Conservation (phyloP, 352 stramenopile species). For the Globisporangium iwayamae region DNA sequence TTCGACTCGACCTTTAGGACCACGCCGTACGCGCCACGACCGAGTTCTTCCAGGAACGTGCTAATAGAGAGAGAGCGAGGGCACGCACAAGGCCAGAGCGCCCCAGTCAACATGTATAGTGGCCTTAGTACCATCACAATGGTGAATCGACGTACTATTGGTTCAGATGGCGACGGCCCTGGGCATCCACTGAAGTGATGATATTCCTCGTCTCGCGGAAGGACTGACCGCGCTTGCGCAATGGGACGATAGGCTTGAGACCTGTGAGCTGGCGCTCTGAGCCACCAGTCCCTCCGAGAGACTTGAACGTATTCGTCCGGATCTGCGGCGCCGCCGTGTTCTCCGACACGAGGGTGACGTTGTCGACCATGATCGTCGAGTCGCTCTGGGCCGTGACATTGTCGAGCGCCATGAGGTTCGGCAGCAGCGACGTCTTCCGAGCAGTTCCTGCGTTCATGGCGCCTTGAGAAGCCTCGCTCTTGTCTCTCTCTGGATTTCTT, state of each 20-base stretch:
- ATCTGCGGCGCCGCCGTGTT: not conserved
- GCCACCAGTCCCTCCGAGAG: conserved; percentile 7
- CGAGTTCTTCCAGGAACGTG: conserved; percentile 70
- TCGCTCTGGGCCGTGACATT: conserved; percentile 1
- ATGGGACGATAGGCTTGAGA: conserved; percentile 49
- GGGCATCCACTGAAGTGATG: conserved; percentile 38
- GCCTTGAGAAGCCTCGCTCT: not conserved
- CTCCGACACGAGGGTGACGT: conserved; percentile 26
- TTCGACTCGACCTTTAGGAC: conserved; percentile 66
- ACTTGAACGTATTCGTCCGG: not conserved
- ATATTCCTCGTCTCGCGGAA: conserved; percentile 68
- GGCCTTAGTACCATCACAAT: not conserved
- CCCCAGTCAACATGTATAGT: no score
- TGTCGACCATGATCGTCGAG: conserved; percentile 26
- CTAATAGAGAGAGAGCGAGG: conserved; percentile 20
- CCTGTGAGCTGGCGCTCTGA: conserved; percentile 41
- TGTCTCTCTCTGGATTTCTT: not conserved
- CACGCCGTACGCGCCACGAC: conserved; percentile 67
- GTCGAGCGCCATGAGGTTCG: not conserved
- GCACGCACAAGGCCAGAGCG: not conserved
- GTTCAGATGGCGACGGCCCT: conserved; percentile 60
- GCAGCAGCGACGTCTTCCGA: conserved; percentile 3
- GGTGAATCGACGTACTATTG: conserved; percentile 53
- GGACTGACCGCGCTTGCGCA: conserved; percentile 62
- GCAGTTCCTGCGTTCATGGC: not conserved